A percentile compares a stretch with the other conserved stretches of the same genome.
Conservation (phyloP, 495 filamentous ascomycete genomes). For the Echria macrotheca region DNA sequence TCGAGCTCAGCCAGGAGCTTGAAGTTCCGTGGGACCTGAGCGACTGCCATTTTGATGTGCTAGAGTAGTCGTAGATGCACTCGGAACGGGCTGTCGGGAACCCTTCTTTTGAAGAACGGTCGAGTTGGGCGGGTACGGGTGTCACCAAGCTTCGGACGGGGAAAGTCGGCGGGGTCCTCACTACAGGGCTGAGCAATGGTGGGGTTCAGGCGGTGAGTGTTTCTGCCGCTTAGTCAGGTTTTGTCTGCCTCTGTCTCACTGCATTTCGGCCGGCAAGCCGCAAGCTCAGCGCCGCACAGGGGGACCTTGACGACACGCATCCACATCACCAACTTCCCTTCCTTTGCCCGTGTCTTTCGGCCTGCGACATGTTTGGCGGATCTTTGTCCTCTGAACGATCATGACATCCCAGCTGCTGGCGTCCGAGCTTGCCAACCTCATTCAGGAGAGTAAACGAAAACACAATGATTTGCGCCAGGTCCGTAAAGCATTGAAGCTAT, state of each 20-base stretch:
- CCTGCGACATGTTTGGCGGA: neutral
- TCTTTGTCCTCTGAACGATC: too few relatives aligned
- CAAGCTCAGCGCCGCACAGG: too few relatives aligned
- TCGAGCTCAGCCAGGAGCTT: slow-evolving; percentile 94
- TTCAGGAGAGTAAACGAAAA: slow-evolving; percentile 94
- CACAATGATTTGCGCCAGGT: slow-evolving; percentile 83
- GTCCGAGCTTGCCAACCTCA: slow-evolving; percentile 82
- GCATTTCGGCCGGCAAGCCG: too few relatives aligned
- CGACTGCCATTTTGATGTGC: slow-evolving; percentile 43
- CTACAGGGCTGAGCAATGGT: slow-evolving; percentile 4
- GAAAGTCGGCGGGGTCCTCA: slow-evolving; percentile 14
- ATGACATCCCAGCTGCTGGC: slow-evolving; percentile 94
- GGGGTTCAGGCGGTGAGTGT: slow-evolving; percentile 16
- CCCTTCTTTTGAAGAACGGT: too few relatives aligned
- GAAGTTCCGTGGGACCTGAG: slow-evolving; percentile 93
- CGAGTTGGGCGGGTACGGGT: too few relatives aligned
- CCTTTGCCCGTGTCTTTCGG: neutral
- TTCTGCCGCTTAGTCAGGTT: slow-evolving; percentile 22
- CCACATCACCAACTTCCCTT: slow-evolving; percentile 10
- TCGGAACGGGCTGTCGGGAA: too few relatives aligned
- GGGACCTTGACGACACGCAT: slow-evolving; percentile 9
- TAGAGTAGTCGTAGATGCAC: neutral
- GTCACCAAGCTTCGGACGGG: too few relatives aligned
- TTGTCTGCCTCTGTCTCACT: neutral
- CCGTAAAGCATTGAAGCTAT: slow-evolving; percentile 18